Percentiles rank a stretch among this genome's conserved stretches.
Conservation (phyloP, 2,329 filamentous ascomycete genomes). For the Ophiosphaerella herpotricha region DNA sequence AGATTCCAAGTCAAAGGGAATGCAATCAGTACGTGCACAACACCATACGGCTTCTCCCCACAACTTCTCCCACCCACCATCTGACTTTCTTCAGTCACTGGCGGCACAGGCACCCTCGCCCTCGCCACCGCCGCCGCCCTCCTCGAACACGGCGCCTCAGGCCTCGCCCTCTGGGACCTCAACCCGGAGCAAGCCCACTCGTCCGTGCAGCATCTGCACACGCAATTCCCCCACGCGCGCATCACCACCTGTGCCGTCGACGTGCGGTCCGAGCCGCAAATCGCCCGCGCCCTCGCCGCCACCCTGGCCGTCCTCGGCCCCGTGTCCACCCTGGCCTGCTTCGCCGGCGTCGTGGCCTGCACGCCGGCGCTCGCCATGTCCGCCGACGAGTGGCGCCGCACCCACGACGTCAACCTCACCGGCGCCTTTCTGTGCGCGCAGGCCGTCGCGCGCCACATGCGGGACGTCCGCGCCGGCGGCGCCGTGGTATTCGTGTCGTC, state of each 20-base stretch:
- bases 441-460: constrained; percentile 57
- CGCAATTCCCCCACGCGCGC: constrained; percentile 59
- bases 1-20: constrained; percentile 60
- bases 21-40: constrained; percentile 52
- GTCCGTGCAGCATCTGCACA: constrained; percentile 53
- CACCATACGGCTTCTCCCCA: neutral
- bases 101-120: constrained; percentile 68
- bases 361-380: constrained; percentile 65
- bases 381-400: constrained; percentile 63
- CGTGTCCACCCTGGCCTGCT: constrained; percentile 64
- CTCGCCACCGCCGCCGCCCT: constrained; percentile 64
- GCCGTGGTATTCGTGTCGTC: constrained; percentile 69
- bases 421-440: constrained; percentile 73
- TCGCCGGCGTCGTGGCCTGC: constrained; percentile 71
- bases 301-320: constrained; percentile 53
- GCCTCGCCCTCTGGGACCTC: constrained; percentile 66
- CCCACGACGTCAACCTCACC: constrained; percentile 73
- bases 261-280: constrained; percentile 59
- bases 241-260: constrained; percentile 61
- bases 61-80: too few species aligned
- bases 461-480: constrained; percentile 55
- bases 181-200: constrained; percentile 50
- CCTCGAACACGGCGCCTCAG: constrained; percentile 68
- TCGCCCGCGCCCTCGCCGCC: constrained; percentile 47
- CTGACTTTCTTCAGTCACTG: constrained; percentile 56